Base-by-base conservation (phyloP, 2,329 filamentous ascomycete genomes). In the Neonectria hederae region DNA sequence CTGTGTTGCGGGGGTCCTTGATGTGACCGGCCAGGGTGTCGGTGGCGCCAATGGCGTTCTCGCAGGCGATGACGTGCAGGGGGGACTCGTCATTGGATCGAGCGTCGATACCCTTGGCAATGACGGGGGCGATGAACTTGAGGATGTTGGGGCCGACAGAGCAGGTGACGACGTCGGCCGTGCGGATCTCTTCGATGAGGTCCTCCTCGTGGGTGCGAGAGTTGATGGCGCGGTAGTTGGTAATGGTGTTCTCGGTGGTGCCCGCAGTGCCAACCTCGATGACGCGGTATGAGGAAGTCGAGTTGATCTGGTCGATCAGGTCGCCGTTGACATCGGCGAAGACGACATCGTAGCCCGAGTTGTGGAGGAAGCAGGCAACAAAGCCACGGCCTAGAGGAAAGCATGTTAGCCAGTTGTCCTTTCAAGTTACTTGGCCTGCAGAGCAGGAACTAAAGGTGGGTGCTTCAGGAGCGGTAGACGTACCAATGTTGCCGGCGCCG, bases 211-310 rank as follows among this genome's bases (percentile, higher is more conserved):
- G 85, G 69, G 90, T 89, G 82, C 92, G 94, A 72, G 93, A 97
- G 89, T 98, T 97, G 87, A 98, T 92, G 80, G 96, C 96, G 57
- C 93, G 92, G 86, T 97, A 98, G 84, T 97, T 96, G 80, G 92
- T 92, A 82, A 99, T 97, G 74, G 84, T 91, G 81, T 92, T 94
- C 75, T 89, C 89, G 61, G 86, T 87, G 75, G 94, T 94, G 72
- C 92, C 94, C 65, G 97, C 91, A 54, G 89, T 86, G 70, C 94
- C 94, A 73, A 97, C 93, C 83, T 97, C 94, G 65, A 95, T 97
- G 77, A 99, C 95, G 69, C 91, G 90, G 87, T 98, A 99, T 14
- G 89, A 91, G 60, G 89, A 85, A 53, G 88, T 86, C 21, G 85
- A 82, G 78, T 98, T 93, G 72, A 99, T 87, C 57, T 86, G 82